Base-by-base conservation (phyloP, 352 stramenopile genomes). In the Phytopythium oedochilum region DNA sequence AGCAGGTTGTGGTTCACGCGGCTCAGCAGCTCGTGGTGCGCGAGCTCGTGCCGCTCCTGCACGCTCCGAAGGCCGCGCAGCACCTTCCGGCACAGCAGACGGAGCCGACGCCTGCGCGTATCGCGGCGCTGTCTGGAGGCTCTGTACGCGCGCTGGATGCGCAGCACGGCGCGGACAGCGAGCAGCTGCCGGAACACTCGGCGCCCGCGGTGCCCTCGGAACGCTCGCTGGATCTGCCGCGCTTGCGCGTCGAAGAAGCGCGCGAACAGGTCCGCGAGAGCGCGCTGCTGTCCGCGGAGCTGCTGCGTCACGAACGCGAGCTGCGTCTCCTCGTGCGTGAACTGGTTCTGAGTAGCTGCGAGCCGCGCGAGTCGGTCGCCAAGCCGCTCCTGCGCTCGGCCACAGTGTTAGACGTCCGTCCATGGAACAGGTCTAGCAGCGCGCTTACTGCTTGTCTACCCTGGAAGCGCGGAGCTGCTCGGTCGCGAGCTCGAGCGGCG, bases 221-320 rank as follows among this genome's bases (percentile, higher is more conserved):
- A 97, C 7, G 88, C 68, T 2, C 92, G 80, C 66, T 98, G 92
- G 43, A 98, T 86, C 17, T 83, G 63, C 44, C 64, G 49, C 23
- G 66, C 66, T 25, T 70, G 73, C 31, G 64, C 65, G 39, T 73
- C 59, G 32, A 81, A 64, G 36, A 72, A 68, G 38, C 55, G 60
- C 1, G 57, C 50, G 55, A 72, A 70, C 43, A 60, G 20, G 8
- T 40, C 14, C 0, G 60, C 46, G 15, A 74, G 26, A 9, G 57
- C 38, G 7, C 60, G 59, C 35, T 81, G 69, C n/a, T 78, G 63
- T 1, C 45, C 14, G 26, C 67, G 60, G 5, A 78, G 39, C 0
- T 42, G 51, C 3, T 59, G 63, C 26, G 71, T 53, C 35, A 71
- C 57, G 0, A 59, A 57, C 12, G 53, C 52, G 22, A 59, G 63